phyloP scores from a whole-genome alignment of 352 stramenopile species.

The Plasmopara muralis region DNA sequence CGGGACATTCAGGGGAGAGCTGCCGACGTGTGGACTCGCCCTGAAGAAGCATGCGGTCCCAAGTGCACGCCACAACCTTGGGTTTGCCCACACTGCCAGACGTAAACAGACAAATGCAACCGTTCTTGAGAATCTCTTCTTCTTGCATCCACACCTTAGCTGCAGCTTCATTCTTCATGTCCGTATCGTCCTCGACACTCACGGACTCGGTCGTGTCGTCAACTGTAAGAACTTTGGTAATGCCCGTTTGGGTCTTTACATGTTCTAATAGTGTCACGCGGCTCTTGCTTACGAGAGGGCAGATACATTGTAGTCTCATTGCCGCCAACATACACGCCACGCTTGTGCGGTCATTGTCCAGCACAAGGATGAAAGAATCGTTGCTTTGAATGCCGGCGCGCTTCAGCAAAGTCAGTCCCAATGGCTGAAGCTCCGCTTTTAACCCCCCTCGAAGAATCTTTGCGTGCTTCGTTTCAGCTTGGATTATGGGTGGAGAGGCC shows the following conservation, averaged over 20 bases:
- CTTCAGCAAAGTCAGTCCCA: conserved; percentile 38
- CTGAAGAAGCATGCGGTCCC: conserved; percentile 71
- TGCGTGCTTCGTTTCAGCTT: conserved; percentile 12
- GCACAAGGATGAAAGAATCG: conserved; percentile 58
- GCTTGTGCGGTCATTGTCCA: conserved; percentile 69
- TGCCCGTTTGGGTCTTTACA: conserved; percentile 49
- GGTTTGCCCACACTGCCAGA: conserved; percentile 71
- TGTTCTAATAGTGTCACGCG: conserved; percentile 41
- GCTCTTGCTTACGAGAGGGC: conserved; percentile 40
- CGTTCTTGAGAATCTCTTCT: conserved; percentile 21
- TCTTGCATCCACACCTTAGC: conserved; percentile 31
- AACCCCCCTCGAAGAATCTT: conserved; percentile 43
- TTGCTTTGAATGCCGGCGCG: conserved; percentile 23
- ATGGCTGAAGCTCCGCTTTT: conserved; percentile 35
- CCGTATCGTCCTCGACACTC: conserved; percentile 17
- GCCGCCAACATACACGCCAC: conserved; percentile 66
- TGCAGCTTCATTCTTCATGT: conserved; percentile 5
- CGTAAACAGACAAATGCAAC: conserved; percentile 73
- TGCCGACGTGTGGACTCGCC: conserved; percentile 65
- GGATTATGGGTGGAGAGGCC: conserved; percentile 5
- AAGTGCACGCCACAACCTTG: conserved; percentile 75
- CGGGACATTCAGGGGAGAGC: conserved; percentile 55
- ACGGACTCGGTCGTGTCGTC: conserved; percentile 25
- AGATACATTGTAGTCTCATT: conserved; percentile 58
- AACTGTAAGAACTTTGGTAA: conserved; percentile 51